Evolutionary conservation across 1,284 basidiomycete genomes (phyloP).

Genomic region (Cutaneotrichosporon sp.): DNA sequence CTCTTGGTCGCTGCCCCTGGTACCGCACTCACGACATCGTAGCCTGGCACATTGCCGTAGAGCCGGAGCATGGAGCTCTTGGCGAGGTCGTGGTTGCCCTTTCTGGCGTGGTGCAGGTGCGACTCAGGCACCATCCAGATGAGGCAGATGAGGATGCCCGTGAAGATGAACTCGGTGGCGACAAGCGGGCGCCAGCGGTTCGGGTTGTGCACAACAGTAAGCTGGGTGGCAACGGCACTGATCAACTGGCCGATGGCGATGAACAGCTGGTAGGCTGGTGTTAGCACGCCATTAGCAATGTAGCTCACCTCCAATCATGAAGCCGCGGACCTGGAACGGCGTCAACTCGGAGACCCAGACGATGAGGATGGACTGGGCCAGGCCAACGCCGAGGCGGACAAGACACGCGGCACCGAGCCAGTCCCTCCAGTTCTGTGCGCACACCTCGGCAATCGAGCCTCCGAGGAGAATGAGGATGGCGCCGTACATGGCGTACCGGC

Average conservation of each 20-base stretch:
- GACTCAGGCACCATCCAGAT: conserved; percentile 19
- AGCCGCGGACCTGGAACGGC: neutral
- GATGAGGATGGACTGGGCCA: neutral
- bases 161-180: neutral
- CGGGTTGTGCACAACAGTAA: neutral
- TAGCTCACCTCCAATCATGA: neutral
- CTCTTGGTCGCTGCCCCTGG: too few relatives aligned
- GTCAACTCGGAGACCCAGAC: neutral
- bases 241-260: neutral
- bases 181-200: neutral
- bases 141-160: neutral
- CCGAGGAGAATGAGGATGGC: neutral
- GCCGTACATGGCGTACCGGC: neutral
- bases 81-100: conserved; percentile 22
- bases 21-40: conserved; percentile 22
- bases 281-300: too few relatives aligned
- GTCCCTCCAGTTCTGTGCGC: neutral
- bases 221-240: neutral
- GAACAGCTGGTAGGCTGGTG: neutral
- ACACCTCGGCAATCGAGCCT: neutral
- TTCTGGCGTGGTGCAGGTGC: conserved; percentile 15
- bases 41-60: conserved; percentile 25
- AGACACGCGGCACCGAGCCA: neutral
- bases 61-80: conserved; percentile 23
- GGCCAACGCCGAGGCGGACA: neutral